phyloP scores from a whole-genome alignment of 495 filamentous ascomycete genomes.

The Hapsidospora chrysogenum region DNA sequence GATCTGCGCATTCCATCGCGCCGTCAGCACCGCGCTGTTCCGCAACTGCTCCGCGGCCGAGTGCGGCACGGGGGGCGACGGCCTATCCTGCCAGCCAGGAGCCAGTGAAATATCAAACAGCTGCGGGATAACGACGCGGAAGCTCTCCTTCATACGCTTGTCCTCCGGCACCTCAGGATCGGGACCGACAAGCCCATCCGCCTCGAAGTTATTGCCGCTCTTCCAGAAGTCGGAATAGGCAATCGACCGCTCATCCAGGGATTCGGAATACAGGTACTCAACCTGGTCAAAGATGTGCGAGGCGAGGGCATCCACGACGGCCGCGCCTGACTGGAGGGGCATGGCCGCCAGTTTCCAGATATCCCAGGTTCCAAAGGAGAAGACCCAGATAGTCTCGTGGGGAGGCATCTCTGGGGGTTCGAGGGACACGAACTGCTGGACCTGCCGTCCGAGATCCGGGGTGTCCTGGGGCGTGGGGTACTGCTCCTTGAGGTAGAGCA shows the following conservation, averaged over 20 bases:
- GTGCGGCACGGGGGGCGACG: conserved; percentile 9
- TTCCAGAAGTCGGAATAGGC: conserved; percentile 9
- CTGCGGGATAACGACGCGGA: conserved; percentile 24
- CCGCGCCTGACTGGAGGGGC: conserved; percentile 14
- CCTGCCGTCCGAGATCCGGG: conserved; percentile 23
- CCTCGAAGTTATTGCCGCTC: not conserved
- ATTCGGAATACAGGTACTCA: conserved; percentile 22
- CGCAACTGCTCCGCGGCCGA: conserved; percentile 17
- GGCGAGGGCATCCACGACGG: conserved; percentile 12
- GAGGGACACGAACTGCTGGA: conserved; percentile 19
- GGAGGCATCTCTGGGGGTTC: conserved; percentile 9
- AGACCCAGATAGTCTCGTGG: conserved; percentile 25
- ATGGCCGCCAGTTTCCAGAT: conserved; percentile 26
- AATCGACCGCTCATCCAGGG: conserved; percentile 11
- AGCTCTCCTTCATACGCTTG: conserved; percentile 5
- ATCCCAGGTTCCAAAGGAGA: conserved; percentile 31
- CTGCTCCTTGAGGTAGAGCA: conserved; percentile 17
- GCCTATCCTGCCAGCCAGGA: conserved; percentile 21
- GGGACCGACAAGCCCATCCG: conserved; percentile 1
- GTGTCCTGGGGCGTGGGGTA: conserved; percentile 12
- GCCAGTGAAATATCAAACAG: conserved; percentile 26
- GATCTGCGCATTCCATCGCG: conserved; percentile 15
- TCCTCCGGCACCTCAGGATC: not conserved
- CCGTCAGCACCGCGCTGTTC: conserved; percentile 16
- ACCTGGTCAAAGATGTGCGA: conserved; percentile 19